Conservation (phyloP, 225 moss, liverwort and hornwort species). For the Neckera pumila region DNA sequence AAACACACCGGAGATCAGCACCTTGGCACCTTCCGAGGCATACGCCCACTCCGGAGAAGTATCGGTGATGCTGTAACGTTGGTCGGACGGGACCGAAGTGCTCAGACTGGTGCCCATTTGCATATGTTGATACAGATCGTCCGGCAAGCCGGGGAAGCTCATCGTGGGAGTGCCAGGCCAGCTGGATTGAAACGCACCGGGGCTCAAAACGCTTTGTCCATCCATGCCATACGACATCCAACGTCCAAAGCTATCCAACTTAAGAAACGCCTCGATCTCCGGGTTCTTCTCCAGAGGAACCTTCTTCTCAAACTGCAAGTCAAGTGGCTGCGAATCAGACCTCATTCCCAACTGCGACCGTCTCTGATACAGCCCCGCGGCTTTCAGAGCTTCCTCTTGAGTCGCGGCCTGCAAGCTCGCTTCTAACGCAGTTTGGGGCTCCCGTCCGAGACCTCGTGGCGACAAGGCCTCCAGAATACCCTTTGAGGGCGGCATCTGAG, state of each 20-base stretch:
- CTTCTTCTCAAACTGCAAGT: constrained; percentile 5
- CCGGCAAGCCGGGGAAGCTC: constrained; percentile 1
- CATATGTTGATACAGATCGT: constrained; percentile 26
- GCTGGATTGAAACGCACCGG: constrained; percentile 16
- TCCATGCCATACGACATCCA: constrained; percentile 56
- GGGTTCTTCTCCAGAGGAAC: not conserved
- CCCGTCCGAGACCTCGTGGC: constrained; percentile 72
- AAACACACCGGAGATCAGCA: constrained; percentile 68
- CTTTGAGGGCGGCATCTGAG: constrained; percentile 36
- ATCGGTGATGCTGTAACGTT: constrained; percentile 60
- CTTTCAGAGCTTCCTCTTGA: constrained; percentile 53
- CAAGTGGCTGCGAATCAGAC: constrained; percentile 23
- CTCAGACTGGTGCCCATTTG: constrained; percentile 19
- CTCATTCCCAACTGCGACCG: constrained; percentile 18
- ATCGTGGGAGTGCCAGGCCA: constrained; percentile 16
- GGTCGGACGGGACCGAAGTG: constrained; percentile 31
- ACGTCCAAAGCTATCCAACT: constrained; percentile 61
- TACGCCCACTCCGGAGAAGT: constrained; percentile 82
- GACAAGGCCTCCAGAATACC: constrained; percentile 69
- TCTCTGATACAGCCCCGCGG: constrained; percentile 20
- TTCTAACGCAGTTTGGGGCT: constrained; percentile 63
- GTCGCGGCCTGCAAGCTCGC: constrained; percentile 70
- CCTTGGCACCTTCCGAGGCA: constrained; percentile 63
- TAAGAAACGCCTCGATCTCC: constrained; percentile 16
- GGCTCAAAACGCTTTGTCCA: constrained; percentile 4